These are phyloP conservation scores for Glarea lozoyensis DNA, from an alignment of 495 filamentous ascomycete genomes.

Conservation along the genomic window DNA sequence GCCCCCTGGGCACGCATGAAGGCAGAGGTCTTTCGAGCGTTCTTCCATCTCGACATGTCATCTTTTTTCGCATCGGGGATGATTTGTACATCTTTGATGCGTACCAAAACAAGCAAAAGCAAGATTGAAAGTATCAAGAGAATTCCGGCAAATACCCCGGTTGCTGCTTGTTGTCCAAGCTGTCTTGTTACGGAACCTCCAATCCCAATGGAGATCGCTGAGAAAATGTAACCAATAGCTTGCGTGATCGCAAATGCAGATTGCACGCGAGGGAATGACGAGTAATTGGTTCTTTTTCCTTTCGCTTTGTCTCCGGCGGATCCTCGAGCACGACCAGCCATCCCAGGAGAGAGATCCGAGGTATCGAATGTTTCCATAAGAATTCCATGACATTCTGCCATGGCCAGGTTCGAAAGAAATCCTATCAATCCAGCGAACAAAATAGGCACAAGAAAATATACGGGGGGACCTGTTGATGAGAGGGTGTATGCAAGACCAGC, in stretches of 20 bases:
- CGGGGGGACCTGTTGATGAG: conserved; percentile 46
- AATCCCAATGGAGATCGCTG: conserved; percentile 53
- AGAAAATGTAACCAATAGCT: conserved; percentile 52
- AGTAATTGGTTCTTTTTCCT: conserved; percentile 54
- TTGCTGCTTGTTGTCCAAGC: conserved; percentile 55
- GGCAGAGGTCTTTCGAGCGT: conserved; percentile 24
- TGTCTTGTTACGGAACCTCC: conserved; percentile 52
- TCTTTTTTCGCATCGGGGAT: conserved; percentile 45
- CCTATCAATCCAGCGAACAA: conserved; percentile 57
- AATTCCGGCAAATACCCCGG: conserved; percentile 53
- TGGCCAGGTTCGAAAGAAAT: conserved; percentile 60
- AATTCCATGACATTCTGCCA: conserved; percentile 66
- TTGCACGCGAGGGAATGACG: conserved; percentile 57
- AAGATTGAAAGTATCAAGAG: conserved; percentile 53
- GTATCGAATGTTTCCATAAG: conserved; percentile 78
- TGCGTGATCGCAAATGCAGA: conserved; percentile 67
- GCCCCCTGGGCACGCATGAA: conserved; percentile 26
- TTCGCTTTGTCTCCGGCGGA: conserved; percentile 35
- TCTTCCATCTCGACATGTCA: conserved; percentile 41
- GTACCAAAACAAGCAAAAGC: conserved; percentile 46
- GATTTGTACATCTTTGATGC: conserved; percentile 56
- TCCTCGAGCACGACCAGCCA: conserved; percentile 46
- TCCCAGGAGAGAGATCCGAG: conserved; percentile 52
- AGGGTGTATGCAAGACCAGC: conserved; percentile 56
- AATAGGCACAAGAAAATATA: conserved; percentile 52